Evolutionary conservation across 2,329 filamentous ascomycete genomes (phyloP).

Genomic region (Ophiocordyceps camponoti-saundersi): DNA sequence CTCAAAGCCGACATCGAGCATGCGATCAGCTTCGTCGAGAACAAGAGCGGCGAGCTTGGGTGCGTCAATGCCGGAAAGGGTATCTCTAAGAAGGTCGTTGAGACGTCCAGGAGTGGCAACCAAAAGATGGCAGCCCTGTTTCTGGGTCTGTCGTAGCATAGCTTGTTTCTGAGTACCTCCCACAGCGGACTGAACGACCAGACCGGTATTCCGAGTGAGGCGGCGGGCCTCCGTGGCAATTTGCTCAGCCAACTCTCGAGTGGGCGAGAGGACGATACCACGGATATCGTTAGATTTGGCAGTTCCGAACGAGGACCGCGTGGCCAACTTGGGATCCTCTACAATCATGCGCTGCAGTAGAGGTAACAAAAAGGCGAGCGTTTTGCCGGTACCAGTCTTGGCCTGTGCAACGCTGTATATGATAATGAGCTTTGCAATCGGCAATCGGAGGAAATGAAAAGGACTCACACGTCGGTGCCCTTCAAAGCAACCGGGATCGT

Average conservation of each 20-base stretch:
- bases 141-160: slow-evolving; percentile 51
- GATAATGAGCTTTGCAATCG: not conserved
- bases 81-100: slow-evolving; percentile 61
- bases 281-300: slow-evolving; percentile 42
- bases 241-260: slow-evolving; percentile 65
- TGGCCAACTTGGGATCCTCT: slow-evolving; percentile 42
- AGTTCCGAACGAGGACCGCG: slow-evolving; percentile 15
- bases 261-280: slow-evolving; percentile 60
- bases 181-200: slow-evolving; percentile 62
- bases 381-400: slow-evolving; percentile 95
- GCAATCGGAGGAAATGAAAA: not conserved
- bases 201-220: slow-evolving; percentile 44
- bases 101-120: slow-evolving; percentile 83
- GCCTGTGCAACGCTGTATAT: slow-evolving; percentile 66
- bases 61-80: slow-evolving; percentile 43
- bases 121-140: slow-evolving; percentile 70
- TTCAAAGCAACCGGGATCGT: slow-evolving; percentile 69
- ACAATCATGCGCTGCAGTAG: slow-evolving; percentile 63
- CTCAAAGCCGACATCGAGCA: slow-evolving; percentile 87
- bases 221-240: slow-evolving; percentile 65
- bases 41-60: slow-evolving; percentile 82
- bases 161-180: slow-evolving; percentile 67
- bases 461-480: slow-evolving; percentile 64
- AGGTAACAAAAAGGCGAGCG: slow-evolving; percentile 79
- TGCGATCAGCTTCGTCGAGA: slow-evolving; percentile 92